phyloP scores from a whole-genome alignment of 1,284 basidiomycete species.

The Sanghuangporus baumii region DNA sequence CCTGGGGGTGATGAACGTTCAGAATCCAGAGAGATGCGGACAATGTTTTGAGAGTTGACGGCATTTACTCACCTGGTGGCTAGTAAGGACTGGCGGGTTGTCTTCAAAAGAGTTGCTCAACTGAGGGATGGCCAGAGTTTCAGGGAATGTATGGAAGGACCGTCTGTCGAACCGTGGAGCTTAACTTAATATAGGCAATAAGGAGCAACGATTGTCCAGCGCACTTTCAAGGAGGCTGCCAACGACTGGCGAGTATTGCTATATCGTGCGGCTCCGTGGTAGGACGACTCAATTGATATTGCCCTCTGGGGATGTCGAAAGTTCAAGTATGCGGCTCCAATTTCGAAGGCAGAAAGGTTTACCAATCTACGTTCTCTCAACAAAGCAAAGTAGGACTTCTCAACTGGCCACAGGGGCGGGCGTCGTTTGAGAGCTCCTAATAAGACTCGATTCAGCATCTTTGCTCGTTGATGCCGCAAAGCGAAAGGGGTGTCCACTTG shows the following conservation, averaged over 20 bases:
- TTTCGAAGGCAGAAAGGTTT: neutral
- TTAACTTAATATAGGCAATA: neutral
- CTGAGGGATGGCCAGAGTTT: conserved; percentile 9
- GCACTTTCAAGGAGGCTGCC: neutral
- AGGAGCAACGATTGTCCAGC: neutral
- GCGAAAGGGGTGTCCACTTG: neutral
- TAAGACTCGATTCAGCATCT: neutral
- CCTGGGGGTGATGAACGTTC: neutral
- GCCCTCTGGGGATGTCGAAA: neutral
- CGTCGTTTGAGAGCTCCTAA: neutral
- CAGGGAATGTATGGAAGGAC: neutral
- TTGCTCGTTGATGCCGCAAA: neutral
- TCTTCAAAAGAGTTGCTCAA: neutral
- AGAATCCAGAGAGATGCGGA: neutral
- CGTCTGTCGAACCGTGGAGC: neutral
- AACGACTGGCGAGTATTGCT: neutral
- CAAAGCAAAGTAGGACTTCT: neutral
- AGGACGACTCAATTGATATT: neutral
- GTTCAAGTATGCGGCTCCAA: neutral
- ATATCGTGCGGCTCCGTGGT: neutral
- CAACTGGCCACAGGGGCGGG: neutral
- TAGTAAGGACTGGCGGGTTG: neutral
- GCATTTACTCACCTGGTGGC: neutral
- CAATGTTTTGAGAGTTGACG: neutral
- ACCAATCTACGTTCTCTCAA: neutral